Percentiles rank a stretch among this genome's conserved stretches.
Evolutionary conservation across 768 basidiomycete species (phyloP).

Genomic region (Leccinum longicurvipes): DNA sequence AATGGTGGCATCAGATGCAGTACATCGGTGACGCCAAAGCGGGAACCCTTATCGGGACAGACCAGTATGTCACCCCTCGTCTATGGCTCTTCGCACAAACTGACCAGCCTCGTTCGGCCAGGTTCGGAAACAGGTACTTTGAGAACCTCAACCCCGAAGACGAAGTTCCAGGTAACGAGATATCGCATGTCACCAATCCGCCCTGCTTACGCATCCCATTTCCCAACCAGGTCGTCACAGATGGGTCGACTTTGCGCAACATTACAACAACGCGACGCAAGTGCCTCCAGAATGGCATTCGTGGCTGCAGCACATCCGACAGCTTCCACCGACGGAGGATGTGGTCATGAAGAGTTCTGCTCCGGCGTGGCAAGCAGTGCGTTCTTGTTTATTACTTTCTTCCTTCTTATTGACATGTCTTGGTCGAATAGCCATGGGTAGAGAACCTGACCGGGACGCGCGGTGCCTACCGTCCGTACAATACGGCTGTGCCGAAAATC

Average conservation of each 20-base stretch:
- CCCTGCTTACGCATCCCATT: not conserved
- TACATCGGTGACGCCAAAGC: conserved; percentile 94
- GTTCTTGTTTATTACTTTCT: conserved; percentile 28
- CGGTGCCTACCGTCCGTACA: conserved; percentile 87
- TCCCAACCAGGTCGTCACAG: conserved; percentile 74
- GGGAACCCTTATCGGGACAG: conserved; percentile 69
- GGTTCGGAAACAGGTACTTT: conserved; percentile 92
- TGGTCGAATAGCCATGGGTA: conserved; percentile 57
- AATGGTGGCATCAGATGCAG: conserved; percentile 91
- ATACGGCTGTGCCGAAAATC: conserved; percentile 81
- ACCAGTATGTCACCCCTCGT: conserved; percentile 61
- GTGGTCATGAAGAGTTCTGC: conserved; percentile 60
- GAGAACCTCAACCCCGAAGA: conserved; percentile 87
- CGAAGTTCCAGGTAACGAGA: conserved; percentile 72
- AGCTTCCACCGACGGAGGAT: conserved; percentile 76
- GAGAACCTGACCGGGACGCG: conserved; percentile 94
- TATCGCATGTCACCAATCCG: not conserved
- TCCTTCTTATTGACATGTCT: not conserved
- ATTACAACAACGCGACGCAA: conserved; percentile 89
- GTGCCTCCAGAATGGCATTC: conserved; percentile 97
- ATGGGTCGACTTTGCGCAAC: conserved; percentile 95
- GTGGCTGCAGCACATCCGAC: conserved; percentile 89
- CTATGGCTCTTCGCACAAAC: not conserved
- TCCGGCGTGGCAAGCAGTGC: conserved; percentile 82
- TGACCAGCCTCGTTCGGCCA: conserved; percentile 28